Evolutionary conservation across 2,329 filamentous ascomycete genomes (phyloP).

Genomic region (Cladosporium velox): DNA sequence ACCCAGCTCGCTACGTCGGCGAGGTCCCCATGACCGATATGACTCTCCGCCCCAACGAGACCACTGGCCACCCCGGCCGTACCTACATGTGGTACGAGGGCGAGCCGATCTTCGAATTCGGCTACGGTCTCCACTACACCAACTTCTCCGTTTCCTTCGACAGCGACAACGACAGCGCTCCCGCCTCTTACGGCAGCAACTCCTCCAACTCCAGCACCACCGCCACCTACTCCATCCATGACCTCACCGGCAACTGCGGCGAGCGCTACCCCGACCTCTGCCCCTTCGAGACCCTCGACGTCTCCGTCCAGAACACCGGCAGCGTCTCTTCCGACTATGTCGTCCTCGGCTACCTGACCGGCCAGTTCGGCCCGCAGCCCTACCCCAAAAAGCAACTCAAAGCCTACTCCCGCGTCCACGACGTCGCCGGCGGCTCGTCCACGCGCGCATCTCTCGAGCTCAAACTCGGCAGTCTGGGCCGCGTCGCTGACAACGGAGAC

Average conservation of each 20-base stretch:
- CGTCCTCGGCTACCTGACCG: slow-evolving; percentile 53
- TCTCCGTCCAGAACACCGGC: slow-evolving; percentile 54
- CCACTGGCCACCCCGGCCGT: slow-evolving; percentile 50
- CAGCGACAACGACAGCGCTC: slow-evolving; percentile 3
- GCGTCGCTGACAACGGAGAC: slow-evolving; percentile 54
- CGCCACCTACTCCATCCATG: slow-evolving; percentile 38
- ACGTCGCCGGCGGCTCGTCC: slow-evolving; percentile 30
- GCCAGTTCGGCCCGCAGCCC: slow-evolving; percentile 52
- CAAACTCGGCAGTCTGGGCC: slow-evolving; percentile 52
- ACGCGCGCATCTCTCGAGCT: slow-evolving; percentile 43
- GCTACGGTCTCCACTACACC: slow-evolving; percentile 61
- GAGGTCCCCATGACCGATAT: slow-evolving; percentile 59
- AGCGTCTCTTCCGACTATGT: slow-evolving; percentile 54
- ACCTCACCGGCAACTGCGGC: slow-evolving; percentile 41
- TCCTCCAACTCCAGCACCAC: slow-evolving; percentile 24
- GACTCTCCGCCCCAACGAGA: slow-evolving; percentile 51
- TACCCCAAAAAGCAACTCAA: slow-evolving; percentile 57
- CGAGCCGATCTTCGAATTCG: slow-evolving; percentile 55
- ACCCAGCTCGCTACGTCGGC: slow-evolving; percentile 54
- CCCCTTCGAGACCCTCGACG: slow-evolving; percentile 44
- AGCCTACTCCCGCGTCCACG: slow-evolving; percentile 50
- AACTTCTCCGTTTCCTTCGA: slow-evolving; percentile 45
- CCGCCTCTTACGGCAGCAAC: slow-evolving; percentile 21
- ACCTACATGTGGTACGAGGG: slow-evolving; percentile 62
- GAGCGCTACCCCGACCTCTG: slow-evolving; percentile 46